phyloP scores from a whole-genome alignment of 2,329 filamentous ascomycete species.

The Aureobasidium sp. region DNA sequence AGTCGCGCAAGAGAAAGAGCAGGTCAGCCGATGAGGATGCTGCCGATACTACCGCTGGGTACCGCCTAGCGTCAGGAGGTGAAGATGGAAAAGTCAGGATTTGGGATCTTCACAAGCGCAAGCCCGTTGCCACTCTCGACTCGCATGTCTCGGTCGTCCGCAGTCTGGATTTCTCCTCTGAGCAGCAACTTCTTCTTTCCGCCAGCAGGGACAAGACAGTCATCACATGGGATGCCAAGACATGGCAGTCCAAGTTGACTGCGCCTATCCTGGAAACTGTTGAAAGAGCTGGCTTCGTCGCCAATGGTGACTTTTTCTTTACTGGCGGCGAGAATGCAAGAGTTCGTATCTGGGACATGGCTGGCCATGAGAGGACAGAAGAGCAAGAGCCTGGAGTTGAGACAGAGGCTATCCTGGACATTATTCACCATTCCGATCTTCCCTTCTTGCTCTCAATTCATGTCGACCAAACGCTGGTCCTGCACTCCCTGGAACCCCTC shows the following conservation, averaged over 20 bases:
- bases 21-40: constrained; percentile 42
- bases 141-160: constrained; percentile 95
- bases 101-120: constrained; percentile 84
- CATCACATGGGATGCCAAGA: constrained; percentile 80
- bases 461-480: constrained; percentile 77
- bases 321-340: constrained; percentile 79
- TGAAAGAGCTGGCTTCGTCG: constrained; percentile 75
- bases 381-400: constrained; percentile 59
- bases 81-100: constrained; percentile 90
- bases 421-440: constrained; percentile 58
- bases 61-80: constrained; percentile 80
- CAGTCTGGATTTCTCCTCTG: constrained; percentile 69
- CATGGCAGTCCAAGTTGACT: constrained; percentile 76
- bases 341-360: constrained; percentile 74
- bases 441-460: constrained; percentile 75
- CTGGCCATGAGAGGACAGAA: constrained; percentile 69
- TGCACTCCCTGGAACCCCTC: constrained; percentile 56
- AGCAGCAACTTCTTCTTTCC: constrained; percentile 70
- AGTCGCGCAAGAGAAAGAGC: constrained; percentile 41
- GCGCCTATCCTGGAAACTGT: constrained; percentile 80
- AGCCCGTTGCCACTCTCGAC: constrained; percentile 68
- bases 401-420: constrained; percentile 63
- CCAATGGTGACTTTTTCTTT: constrained; percentile 64
- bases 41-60: constrained; percentile 51
- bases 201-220: constrained; percentile 89